Evolutionary conservation across 169 alveolate genomes (phyloP).

Genomic region (Cardiosporidium cionae): DNA sequence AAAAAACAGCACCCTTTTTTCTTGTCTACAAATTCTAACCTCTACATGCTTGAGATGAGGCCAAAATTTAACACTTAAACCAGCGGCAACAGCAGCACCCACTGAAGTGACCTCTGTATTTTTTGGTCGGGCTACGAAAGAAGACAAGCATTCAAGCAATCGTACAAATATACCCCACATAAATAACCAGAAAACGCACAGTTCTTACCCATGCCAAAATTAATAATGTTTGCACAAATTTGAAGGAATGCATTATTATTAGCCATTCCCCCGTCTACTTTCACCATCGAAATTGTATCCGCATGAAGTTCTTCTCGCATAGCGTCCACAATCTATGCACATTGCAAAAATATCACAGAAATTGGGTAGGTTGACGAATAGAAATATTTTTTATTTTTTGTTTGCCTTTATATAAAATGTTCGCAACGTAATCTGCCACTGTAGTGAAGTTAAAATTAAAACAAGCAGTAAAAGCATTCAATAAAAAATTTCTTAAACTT

Average conservation of each 20-base stretch:
- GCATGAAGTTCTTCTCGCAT: conserved; percentile 20
- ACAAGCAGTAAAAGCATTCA: background rate
- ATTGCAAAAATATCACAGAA: background rate
- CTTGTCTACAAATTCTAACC: background rate
- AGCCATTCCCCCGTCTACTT: conserved; percentile 85
- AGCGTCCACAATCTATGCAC: background rate
- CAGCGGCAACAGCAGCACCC: conserved; percentile 84
- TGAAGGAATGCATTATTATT: conserved; percentile 66
- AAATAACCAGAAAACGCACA: background rate
- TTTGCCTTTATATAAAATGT: background rate
- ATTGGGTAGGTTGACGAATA: conserved; percentile 18
- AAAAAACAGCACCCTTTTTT: background rate
- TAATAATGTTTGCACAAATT: conserved; percentile 64
- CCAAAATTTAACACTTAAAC: conserved; percentile 20
- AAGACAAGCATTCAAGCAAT: background rate
- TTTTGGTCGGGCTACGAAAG: conserved; percentile 34
- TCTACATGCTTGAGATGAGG: background rate
- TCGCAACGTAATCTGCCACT: background rate
- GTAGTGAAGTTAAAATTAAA: background rate
- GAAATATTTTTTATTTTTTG: conserved; percentile 2
- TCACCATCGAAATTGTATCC: conserved; percentile 50
- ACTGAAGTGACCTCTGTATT: conserved; percentile 65
- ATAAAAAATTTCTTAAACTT: background rate
- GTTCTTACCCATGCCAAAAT: conserved; percentile 45
- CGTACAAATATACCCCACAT: background rate